Base-by-base conservation (phyloP, 148 eudicot species). In the Chenopodium quinoa region DNA sequence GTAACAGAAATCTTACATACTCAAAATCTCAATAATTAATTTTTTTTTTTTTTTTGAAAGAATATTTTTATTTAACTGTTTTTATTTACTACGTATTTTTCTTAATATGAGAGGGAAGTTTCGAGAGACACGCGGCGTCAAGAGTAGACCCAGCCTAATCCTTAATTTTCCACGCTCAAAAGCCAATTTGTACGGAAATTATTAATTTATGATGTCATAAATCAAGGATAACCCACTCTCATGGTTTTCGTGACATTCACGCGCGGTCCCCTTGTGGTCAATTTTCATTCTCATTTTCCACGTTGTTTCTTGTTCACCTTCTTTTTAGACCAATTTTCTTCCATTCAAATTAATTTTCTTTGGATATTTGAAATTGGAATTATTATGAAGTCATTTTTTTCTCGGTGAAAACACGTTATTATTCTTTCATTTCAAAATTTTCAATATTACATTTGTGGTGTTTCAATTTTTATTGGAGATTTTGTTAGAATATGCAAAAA, bases 61-160 rank as follows among this genome's bases (percentile, higher is more conserved):
- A 9, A 52, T 52, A 7, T 52, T 52, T 52, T 52, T 40, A 40
- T 40, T 40, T 6, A 40, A 40, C 1, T 40, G 44, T 6, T 40
- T 5, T 37, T 37, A 27, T 27, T 27, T 27, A 27, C 27, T 27
- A 27, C 0, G 27, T 37, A 0, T 10, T 52, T 52, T 14, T 27
- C 27, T 27, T 12, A 10, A 52, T 14, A 52, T 5, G 4, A 3
- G 71, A 4, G 48, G 73, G 75, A 78, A 78, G 47, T 78, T 29
- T 78, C 81, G 29, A 78, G 75, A 78, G 10, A 52, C 75, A 68
- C 40, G 34, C 60, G 47, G 60, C 4, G 25, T 64, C 0, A n/a
- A 62, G 17, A 4, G 62, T 2, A 56, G 17, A 56, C 22, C 62
- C 7, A 16, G 62, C 22, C 22, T 56, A n/a, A 56, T 56, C 62